Evolutionary conservation across 371 early-diverging fungal genomes (phyloP).

Genomic region (Saksenaea vasiformis): DNA sequence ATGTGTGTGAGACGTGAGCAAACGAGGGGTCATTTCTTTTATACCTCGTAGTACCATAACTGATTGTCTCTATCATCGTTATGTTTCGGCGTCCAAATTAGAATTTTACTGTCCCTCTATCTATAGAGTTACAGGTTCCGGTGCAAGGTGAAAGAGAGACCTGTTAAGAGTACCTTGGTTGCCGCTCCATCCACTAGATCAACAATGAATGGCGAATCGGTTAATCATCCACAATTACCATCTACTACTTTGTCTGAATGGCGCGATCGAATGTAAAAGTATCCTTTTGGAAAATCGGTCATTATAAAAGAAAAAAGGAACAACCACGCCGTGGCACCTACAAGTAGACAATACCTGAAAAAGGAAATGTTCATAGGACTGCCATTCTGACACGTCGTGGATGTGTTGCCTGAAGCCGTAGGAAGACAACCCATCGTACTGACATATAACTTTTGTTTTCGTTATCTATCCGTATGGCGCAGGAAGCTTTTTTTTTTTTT

Average conservation of each 20-base stretch:
- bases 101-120: conserved; percentile 45
- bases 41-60: conserved; percentile 49
- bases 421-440: no score
- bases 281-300: conserved; percentile 49
- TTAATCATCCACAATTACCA: conserved; percentile 22
- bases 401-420: no score
- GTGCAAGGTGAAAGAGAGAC: background rate
- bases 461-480: no score
- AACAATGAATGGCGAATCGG: background rate
- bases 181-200: conserved; percentile 38
- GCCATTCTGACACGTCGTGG: no score
- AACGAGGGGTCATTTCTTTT: background rate
- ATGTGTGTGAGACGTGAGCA: background rate
- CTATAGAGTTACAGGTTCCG: background rate
- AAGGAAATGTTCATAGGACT: no score
- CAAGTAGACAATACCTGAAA: no score
- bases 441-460: no score
- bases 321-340: background rate
- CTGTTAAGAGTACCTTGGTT: conserved; percentile 23
- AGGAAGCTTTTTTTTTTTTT: no score
- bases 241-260: conserved; percentile 47
- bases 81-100: conserved; percentile 50
- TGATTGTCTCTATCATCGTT: conserved; percentile 51
- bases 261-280: conserved; percentile 51
- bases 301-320: conserved; percentile 11